phyloP scores from a whole-genome alignment of 2,329 filamentous ascomycete species.

The Raffaelea albimanens region DNA sequence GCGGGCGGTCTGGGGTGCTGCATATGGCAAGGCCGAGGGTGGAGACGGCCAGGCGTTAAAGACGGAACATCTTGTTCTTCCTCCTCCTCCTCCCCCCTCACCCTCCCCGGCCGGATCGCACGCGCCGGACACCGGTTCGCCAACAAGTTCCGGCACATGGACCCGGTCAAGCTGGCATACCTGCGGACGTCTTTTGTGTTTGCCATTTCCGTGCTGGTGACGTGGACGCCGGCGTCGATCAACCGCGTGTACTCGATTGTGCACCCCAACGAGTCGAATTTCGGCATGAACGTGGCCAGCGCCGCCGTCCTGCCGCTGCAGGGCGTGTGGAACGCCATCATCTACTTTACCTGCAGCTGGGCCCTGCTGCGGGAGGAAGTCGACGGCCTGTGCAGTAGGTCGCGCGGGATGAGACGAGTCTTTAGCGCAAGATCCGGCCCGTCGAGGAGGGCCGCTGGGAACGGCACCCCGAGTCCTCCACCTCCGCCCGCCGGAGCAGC shows the following conservation, averaged over 20 bases:
- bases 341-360: conserved; percentile 62
- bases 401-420: conserved; percentile 8
- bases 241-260: conserved; percentile 65
- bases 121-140: conserved; percentile 16
- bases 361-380: conserved; percentile 21
- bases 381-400: background rate
- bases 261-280: conserved; percentile 42
- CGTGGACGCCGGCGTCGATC: conserved; percentile 58
- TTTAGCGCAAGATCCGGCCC: background rate
- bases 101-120: too few species aligned
- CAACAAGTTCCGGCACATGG: conserved; percentile 30
- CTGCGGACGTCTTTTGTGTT: conserved; percentile 53
- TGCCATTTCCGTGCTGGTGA: conserved; percentile 49
- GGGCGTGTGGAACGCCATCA: conserved; percentile 71
- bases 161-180: conserved; percentile 52
- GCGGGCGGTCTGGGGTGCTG: too few species aligned
- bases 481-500: too few species aligned
- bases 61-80: too few species aligned
- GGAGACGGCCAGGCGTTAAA: too few species aligned
- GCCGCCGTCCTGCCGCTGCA: conserved; percentile 68
- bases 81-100: too few species aligned
- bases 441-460: background rate
- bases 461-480: background rate
- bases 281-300: conserved; percentile 58
- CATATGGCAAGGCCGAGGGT: too few species aligned